phyloP scores from a whole-genome alignment of 768 basidiomycete genomes.

The Mrakia hoshinonis region DNA sequence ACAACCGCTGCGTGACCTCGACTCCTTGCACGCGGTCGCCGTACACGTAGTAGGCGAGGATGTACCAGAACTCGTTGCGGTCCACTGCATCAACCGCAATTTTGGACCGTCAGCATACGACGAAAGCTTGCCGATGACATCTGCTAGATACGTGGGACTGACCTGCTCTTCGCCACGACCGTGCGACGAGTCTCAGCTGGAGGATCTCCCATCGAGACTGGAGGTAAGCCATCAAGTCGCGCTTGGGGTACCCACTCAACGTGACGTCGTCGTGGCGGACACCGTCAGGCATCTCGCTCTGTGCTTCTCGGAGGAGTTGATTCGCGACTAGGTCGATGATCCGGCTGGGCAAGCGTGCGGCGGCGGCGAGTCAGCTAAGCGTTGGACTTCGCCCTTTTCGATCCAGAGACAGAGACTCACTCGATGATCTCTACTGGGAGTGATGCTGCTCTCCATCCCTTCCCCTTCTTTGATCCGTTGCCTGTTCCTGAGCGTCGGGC shows the following conservation, averaged over 20 bases:
- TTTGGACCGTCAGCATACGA: too few relatives aligned
- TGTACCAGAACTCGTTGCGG: too few relatives aligned
- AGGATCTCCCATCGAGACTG: not conserved
- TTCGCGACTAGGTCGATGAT: not conserved
- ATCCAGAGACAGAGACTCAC: not conserved
- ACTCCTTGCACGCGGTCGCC: too few relatives aligned
- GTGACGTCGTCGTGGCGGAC: not conserved
- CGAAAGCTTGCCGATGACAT: too few relatives aligned
- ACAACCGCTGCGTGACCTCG: too few relatives aligned
- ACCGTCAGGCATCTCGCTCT: not conserved
- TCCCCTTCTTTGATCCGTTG: conserved; percentile 2
- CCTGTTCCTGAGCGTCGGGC: not conserved
- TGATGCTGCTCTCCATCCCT: conserved; percentile 2
- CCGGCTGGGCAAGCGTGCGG: too few relatives aligned
- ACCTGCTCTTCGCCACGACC: conserved; percentile 1
- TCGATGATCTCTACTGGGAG: conserved; percentile 1
- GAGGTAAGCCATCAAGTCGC: not conserved
- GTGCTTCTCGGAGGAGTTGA: not conserved
- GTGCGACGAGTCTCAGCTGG: not conserved
- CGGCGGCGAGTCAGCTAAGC: too few relatives aligned
- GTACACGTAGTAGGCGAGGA: too few relatives aligned
- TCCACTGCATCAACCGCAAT: too few relatives aligned
- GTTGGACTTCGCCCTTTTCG: too few relatives aligned
- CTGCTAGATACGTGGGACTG: not conserved
- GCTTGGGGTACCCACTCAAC: not conserved